Evolutionary conservation across 495 filamentous ascomycete species (phyloP), one percentile per base, ranked within the genome.

Genomic region (Aspergillus incahuasiensis): DNA sequence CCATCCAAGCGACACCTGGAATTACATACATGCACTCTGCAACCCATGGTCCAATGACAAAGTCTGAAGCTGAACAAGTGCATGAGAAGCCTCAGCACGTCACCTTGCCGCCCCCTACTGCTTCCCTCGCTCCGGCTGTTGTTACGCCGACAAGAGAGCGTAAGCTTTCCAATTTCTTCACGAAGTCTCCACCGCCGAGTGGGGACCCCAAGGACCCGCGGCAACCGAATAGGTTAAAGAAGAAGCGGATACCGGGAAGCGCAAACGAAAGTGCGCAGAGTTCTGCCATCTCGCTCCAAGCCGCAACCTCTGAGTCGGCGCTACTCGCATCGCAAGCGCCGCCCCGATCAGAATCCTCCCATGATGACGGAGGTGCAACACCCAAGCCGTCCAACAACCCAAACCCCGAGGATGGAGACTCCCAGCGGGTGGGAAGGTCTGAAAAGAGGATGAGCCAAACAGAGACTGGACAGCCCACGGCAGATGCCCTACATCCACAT

Each of bases 191-290:
- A 2, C 69, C 70, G 0, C 61, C 69, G 0, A 64, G 63, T 32
- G 78, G 75, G 18, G 89, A 89, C 28, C 75, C 77, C 38, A 82
- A 79, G 52, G 82, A 80, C 12, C 45, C 43, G 13, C 79, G 87
- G 43, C 85, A 85, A 63, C 87, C 89, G 2, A 95, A 95, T 57
- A 92, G 92, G 68, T 69, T 97, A 58, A 85, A 81, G 64, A 97
- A 97, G 72, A 92, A 88, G 72, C 81, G 86, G 38, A 74, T 88
- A 24, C 84, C 85, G 1, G 83, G 84, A 16, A 88, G 86, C 62
- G 76, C 84, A 16, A 90, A 88, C 59, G 84, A 81, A 25, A 95
- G 91, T 61, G 90, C 92, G 1, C 89, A 95, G 55, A 94, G 89
- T 56, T 97, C 92, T 6, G 84, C 83, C 6, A 79, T 85, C 1